These are phyloP conservation scores for Panellus pusillus DNA, from an alignment of 768 basidiomycete species.

Conservation along the genomic window DNA sequence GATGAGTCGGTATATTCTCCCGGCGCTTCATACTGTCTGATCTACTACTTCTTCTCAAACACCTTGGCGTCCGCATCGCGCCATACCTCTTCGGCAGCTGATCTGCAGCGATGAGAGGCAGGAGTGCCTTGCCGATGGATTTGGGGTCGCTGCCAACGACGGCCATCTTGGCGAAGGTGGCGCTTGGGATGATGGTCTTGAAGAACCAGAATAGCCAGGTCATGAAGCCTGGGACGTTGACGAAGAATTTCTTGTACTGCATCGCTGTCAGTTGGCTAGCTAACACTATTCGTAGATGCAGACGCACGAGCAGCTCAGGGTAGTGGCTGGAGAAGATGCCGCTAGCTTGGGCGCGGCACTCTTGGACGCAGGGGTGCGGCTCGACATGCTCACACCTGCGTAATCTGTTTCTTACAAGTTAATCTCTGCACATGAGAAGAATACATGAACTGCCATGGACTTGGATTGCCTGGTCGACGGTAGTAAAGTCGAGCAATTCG, in stretches of 20 bases:
- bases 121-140: slow-evolving; percentile 58
- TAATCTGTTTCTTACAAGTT: slow-evolving; percentile 52
- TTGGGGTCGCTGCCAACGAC: slow-evolving; percentile 69
- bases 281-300: neutral
- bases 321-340: slow-evolving; percentile 77
- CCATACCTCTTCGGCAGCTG: slow-evolving; percentile 74
- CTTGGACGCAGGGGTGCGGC: slow-evolving; percentile 74
- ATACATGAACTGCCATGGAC: slow-evolving; percentile 53
- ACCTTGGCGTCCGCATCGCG: slow-evolving; percentile 42
- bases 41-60: slow-evolving; percentile 16
- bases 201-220: slow-evolving; percentile 86
- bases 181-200: slow-evolving; percentile 69
- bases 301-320: slow-evolving; percentile 71
- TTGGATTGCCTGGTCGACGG: slow-evolving; percentile 71
- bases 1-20: no score
- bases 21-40: neutral
- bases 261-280: slow-evolving; percentile 3
- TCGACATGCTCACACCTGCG: slow-evolving; percentile 64
- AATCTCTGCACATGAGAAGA: neutral
- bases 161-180: slow-evolving; percentile 79
- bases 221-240: slow-evolving; percentile 75
- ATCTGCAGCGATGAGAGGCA: slow-evolving; percentile 52
- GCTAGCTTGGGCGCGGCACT: slow-evolving; percentile 72
- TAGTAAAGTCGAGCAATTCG: slow-evolving; percentile 64
- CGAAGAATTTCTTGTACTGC: slow-evolving; percentile 75